Conservation (phyloP, 768 basidiomycete genomes). For the Panaeolus papilionaceus region DNA sequence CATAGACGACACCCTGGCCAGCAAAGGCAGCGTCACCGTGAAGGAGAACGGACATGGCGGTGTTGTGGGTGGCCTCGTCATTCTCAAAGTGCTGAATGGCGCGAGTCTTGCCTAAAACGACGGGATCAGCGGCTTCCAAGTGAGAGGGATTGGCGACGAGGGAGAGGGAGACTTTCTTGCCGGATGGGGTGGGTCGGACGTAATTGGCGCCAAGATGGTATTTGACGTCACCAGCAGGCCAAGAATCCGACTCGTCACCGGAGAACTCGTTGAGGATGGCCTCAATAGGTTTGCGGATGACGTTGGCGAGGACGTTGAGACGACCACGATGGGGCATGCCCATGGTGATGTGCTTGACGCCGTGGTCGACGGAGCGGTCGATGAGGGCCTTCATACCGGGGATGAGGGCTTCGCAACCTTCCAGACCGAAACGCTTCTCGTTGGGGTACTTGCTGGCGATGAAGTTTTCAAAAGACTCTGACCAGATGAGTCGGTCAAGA, state of each 20-base stretch:
- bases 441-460: conserved; percentile 98
- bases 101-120: conserved; percentile 99
- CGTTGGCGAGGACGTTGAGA: conserved; percentile 96
- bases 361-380: conserved; percentile 96
- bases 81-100: conserved; percentile 95
- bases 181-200: conserved; percentile 95
- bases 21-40: conserved; percentile 99
- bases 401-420: conserved; percentile 96
- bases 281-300: conserved; percentile 97
- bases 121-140: conserved; percentile 95
- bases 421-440: conserved; percentile 99
- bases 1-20: conserved; percentile 97
- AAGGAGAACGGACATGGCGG: conserved; percentile 93
- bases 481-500: conserved; percentile 99
- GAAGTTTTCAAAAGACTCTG: conserved; percentile 99
- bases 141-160: conserved; percentile 99
- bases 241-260: conserved; percentile 71
- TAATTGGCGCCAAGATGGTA: conserved; percentile 99
- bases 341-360: conserved; percentile 94
- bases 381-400: conserved; percentile 99
- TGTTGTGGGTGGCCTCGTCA: conserved; percentile 79
- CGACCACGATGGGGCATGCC: conserved; percentile 99
- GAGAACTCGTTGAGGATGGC: conserved; percentile 98
- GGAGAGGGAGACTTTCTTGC: conserved; percentile 96
- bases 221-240: conserved; percentile 96